Percentiles rank a stretch among this genome's conserved stretches.
Evolutionary conservation across 768 basidiomycete species (phyloP).

Genomic region (Punctularia strigosozonata): DNA sequence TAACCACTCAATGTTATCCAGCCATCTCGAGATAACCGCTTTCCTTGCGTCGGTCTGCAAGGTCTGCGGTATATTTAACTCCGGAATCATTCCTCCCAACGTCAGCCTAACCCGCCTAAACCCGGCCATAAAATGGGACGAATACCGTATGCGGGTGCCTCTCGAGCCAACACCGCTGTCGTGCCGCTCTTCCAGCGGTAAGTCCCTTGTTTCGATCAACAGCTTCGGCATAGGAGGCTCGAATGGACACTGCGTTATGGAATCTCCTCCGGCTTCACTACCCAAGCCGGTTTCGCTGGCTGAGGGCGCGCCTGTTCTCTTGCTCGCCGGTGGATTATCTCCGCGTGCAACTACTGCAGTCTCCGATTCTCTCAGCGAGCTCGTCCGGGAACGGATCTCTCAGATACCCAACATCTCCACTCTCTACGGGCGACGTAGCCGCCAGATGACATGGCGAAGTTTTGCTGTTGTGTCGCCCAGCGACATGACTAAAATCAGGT

Average conservation of each 20-base stretch:
- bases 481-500: slow-evolving; percentile 1
- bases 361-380: neutral
- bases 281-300: neutral
- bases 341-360: slow-evolving; percentile 16
- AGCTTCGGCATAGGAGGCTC: slow-evolving; percentile 35
- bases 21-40: slow-evolving; percentile 28
- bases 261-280: slow-evolving; percentile 17
- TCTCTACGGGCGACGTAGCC: slow-evolving; percentile 8
- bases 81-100: slow-evolving; percentile 25
- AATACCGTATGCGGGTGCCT: slow-evolving; percentile 26
- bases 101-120: slow-evolving; percentile 24
- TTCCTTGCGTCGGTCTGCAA: slow-evolving; percentile 34
- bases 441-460: slow-evolving; percentile 10
- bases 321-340: slow-evolving; percentile 25
- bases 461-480: slow-evolving; percentile 2
- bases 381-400: neutral
- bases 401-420: neutral
- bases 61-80: slow-evolving; percentile 26
- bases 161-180: slow-evolving; percentile 15
- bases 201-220: slow-evolving; percentile 24
- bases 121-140: slow-evolving; percentile 26
- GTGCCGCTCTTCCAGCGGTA: slow-evolving; percentile 11
- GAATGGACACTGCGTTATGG: slow-evolving; percentile 30
- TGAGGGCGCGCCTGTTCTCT: slow-evolving; percentile 6
- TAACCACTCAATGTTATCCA: slow-evolving; percentile 6